Evolutionary conservation across 176 grass and related monocot genomes (phyloP).

Genomic region (Poa pratensis): DNA sequence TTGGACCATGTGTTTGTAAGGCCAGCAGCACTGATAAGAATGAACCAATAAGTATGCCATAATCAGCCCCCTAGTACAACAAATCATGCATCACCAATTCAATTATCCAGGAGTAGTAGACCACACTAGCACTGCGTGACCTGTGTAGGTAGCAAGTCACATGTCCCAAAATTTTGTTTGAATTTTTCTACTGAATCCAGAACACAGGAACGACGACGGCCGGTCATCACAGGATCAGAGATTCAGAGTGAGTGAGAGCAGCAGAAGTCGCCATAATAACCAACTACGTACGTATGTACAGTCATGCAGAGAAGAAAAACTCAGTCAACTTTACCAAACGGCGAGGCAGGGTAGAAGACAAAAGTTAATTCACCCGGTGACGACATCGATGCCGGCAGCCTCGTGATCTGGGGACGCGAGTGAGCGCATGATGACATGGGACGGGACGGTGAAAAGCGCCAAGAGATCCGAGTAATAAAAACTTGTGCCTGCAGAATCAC

Average conservation of each 20-base stretch:
- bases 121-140: not conserved
- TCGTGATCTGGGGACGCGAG: conserved; percentile 15
- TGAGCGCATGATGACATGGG: conserved; percentile 51
- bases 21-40: not conserved
- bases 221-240: no score
- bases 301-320: not conserved
- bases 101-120: not conserved
- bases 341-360: conserved; percentile 23
- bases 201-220: not conserved
- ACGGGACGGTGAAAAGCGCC: conserved; percentile 41
- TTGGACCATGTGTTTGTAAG: conserved; percentile 41
- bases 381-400: not conserved
- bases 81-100: conserved; percentile 19
- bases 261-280: not conserved
- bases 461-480: conserved; percentile 27
- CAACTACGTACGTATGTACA: not conserved
- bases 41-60: conserved; percentile 16
- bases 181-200: conserved; percentile 21
- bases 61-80: not conserved
- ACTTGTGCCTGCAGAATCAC: not conserved
- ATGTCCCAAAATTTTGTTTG: conserved; percentile 6
- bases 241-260: conserved; percentile 21
- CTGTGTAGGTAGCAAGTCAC: not conserved
- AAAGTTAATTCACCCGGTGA: conserved; percentile 45
- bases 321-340: conserved; percentile 35